phyloP scores from a whole-genome alignment of 805 yeast species.

The Candida boleticola region DNA sequence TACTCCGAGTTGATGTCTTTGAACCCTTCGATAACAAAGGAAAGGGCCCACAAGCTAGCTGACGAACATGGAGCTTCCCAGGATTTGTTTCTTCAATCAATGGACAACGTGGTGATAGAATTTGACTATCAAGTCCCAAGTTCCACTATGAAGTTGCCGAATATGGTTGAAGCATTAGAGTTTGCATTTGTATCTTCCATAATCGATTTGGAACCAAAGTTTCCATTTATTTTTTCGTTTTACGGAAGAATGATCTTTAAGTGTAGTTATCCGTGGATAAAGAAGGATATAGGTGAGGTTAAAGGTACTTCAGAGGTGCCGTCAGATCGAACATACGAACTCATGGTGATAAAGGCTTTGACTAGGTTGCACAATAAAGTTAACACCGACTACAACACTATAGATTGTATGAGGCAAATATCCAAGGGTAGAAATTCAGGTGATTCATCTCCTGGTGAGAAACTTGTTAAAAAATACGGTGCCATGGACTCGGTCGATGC shows the following conservation, averaged over 20 bases:
- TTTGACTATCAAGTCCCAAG: constrained; percentile 8
- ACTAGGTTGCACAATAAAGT: constrained; percentile 14
- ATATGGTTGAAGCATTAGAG: constrained; percentile 16
- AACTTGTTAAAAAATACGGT: too few species aligned
- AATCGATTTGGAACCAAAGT: constrained; percentile 24
- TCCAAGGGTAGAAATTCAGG: not conserved
- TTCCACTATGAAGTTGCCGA: constrained; percentile 4
- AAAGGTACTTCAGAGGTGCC: not conserved
- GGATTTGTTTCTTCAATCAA: too few species aligned
- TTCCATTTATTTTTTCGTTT: constrained; percentile 31
- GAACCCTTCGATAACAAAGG: not conserved
- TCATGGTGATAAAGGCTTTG: constrained; percentile 4
- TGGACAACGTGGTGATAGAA: constrained; percentile 6
- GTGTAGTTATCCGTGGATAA: constrained; percentile 17
- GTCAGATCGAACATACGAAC: not conserved
- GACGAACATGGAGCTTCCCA: too few species aligned
- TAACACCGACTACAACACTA: constrained; percentile 18
- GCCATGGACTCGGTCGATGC: not conserved
- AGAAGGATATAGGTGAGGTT: constrained; percentile 7
- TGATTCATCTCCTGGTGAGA: not conserved
- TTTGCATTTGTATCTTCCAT: constrained; percentile 20
- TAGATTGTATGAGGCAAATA: constrained; percentile 7
- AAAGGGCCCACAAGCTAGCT: constrained; percentile 1
- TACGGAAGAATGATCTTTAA: constrained; percentile 24
- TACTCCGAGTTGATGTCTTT: not conserved